Base-by-base conservation (phyloP, 352 stramenopile genomes). In the Phytophthora cryptogea region DNA sequence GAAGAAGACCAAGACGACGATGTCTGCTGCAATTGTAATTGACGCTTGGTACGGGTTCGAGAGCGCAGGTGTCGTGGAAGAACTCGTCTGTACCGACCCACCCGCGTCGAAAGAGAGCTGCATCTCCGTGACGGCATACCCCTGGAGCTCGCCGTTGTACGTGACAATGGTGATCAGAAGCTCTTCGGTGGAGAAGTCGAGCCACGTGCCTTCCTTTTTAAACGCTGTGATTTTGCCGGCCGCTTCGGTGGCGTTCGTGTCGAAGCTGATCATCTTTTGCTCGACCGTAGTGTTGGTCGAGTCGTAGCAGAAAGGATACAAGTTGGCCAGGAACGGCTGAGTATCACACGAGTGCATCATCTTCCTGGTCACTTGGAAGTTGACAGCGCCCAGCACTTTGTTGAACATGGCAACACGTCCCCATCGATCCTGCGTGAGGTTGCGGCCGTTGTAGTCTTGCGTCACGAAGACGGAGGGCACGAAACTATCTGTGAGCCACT, bases 91-190 rank as follows among this genome's bases (percentile, higher is more conserved):
- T 13, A 84, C 50, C 3, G n/a, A 66, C 1, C 76, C 76, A 0
- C 76, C 76, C 26, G 59, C 58, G 23, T 68, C 42, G 44, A 84
- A 77, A 6, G 55, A 33, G 14, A 87, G 16, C 20, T 43, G 46
- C 41, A 85, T 66, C 39, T 79, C 40, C 3, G 72, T 83, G 36
- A 81, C 65, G 0, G 66, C 70, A 26, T 82, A 83, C 1, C 59
- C 62, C 17, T 85, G 54, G 5, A 87, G 33, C 41, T 87, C 77
- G 26, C 77, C 74, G 26, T 87, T 83, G 70, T 83, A 87, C 4
- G 65, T 78, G 30, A 83, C 68, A 35, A 85, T 50, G 3, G 66
- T 85, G 42, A 83, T 63, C 28, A 68, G 5, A 7, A 87, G 77
- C 37, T 72, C 50, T 11, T 78, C 49, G 1, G 65, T 74, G 4